Percentiles rank a stretch among this genome's conserved stretches.
These are phyloP conservation scores for Saccharomycopsis fibuligera DNA, from an alignment of 805 yeast genomes.

Conservation along the genomic window DNA sequence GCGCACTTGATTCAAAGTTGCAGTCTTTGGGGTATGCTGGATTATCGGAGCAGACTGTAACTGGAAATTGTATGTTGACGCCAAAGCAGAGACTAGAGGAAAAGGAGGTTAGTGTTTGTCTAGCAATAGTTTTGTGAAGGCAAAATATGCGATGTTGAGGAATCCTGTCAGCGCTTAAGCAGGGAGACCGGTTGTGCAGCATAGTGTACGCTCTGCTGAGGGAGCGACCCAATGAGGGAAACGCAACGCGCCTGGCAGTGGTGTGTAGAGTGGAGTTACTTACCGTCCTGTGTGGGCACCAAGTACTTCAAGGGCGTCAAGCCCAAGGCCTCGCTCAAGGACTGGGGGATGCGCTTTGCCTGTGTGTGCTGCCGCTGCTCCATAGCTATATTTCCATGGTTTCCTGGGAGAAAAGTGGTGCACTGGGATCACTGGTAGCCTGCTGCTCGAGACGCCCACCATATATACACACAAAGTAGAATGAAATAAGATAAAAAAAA, in stretches of 20 bases:
- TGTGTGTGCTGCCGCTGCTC: no score
- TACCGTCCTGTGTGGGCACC: conserved; percentile 36
- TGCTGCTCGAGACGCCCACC: no score
- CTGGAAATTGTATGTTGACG: conserved; percentile 3
- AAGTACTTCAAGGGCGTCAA: conserved; percentile 33
- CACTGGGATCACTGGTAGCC: no score
- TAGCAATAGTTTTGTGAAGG: neutral
- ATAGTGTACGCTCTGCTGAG: no score
- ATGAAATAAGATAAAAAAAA: no score
- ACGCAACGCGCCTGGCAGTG: neutral
- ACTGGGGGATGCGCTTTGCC: neutral
- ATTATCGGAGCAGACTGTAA: neutral
- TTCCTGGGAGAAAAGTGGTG: no score
- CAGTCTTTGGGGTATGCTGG: neutral
- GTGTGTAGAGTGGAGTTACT: conserved; percentile 24
- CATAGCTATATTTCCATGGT: no score
- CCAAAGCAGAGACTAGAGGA: conserved; percentile 7
- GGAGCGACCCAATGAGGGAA: no score
- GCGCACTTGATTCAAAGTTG: conserved; percentile 22
- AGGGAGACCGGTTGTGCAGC: neutral
- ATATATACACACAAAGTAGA: no score
- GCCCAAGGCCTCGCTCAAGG: conserved; percentile 27
- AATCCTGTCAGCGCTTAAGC: neutral
- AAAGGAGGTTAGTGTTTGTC: neutral
- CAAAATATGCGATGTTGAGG: no score